phyloP scores from a whole-genome alignment of 331 rosid genomes.

The Stylosanthes scabra region DNA sequence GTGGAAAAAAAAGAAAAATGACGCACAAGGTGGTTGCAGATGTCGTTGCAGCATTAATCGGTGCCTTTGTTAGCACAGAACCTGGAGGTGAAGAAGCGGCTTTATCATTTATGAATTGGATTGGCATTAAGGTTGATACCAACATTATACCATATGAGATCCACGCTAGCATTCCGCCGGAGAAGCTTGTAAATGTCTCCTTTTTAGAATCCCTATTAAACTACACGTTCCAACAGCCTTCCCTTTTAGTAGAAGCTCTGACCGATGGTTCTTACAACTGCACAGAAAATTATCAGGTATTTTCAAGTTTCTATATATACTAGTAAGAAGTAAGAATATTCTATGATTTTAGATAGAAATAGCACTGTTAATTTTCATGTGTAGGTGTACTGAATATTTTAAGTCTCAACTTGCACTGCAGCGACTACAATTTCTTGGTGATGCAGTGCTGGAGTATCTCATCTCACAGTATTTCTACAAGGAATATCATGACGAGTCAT shows the following conservation, averaged over 20 bases:
- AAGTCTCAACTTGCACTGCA: slow-evolving; percentile 36
- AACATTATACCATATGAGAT: slow-evolving; percentile 42
- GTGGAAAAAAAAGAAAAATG: slow-evolving; percentile 45
- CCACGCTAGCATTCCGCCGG: slow-evolving; percentile 33
- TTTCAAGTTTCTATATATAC: not conserved
- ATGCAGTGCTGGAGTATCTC: slow-evolving; percentile 67
- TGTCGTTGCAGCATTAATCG: slow-evolving; percentile 83
- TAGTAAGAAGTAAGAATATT: not conserved
- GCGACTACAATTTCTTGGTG: slow-evolving; percentile 83
- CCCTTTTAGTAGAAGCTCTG: too few relatives aligned
- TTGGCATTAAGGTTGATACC: slow-evolving; percentile 63
- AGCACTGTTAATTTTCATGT: not conserved
- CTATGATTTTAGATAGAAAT: not conserved
- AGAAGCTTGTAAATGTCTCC: slow-evolving; percentile 48
- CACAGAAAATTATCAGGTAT: slow-evolving; percentile 72
- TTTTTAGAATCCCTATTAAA: slow-evolving; percentile 38
- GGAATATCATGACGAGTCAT: slow-evolving; percentile 53
- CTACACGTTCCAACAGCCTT: too few relatives aligned
- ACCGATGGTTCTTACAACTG: not conserved
- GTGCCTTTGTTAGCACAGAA: slow-evolving; percentile 62
- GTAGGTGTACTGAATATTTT: not conserved
- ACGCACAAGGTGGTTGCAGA: slow-evolving; percentile 57
- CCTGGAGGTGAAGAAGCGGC: slow-evolving; percentile 58
- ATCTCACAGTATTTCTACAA: slow-evolving; percentile 58
- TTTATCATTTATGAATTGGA: slow-evolving; percentile 60